Base-by-base conservation (phyloP, 1,139 yeast genomes). In the Hyphopichia khmerensis region DNA sequence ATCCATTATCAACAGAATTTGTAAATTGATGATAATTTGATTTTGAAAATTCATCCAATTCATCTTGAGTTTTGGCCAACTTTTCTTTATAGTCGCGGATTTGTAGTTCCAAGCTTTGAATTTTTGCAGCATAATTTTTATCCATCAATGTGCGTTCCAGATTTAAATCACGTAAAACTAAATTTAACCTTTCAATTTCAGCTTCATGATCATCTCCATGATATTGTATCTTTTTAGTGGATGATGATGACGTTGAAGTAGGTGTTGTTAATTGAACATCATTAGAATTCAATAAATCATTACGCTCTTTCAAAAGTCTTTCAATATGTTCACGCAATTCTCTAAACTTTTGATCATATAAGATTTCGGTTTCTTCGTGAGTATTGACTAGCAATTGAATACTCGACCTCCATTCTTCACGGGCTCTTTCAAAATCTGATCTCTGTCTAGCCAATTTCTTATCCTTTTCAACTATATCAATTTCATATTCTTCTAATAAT, bases 371-470 rank as follows among this genome's bases (percentile, higher is more conserved):
- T 41, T 72, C 77, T 43, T 69, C 75, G 45, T 72, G 75, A 6
- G 73, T 65, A 32, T 59, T 57, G 17, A 68, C 79, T 59, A 82
- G 67, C 33, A 79, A 64, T 47, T 78, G 83, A 43, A 82, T 70
- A 31, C 80, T 80, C 39, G 72, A 77, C 41, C 83, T 59, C 67
- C 84, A 69, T 50, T 82, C 85, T 42, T 75, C 77, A 34, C 84
- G 62, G 36, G 83, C 84, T 15, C 60, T 57, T 39, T 79, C 83
- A 41, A 77, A 74, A 29, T 66, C 72, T n/a, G 57, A 57, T 51
- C 70, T 71, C 45, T 71, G 79, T 44, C 67, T 72, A 14, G 54
- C 49, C 41, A 79, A 59, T 47, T 70, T 72, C 39, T 64, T 62
- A 36, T 79, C 84, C 48, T 71, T 76, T 17, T 71, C 72, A 0